phyloP scores from a whole-genome alignment of 2,329 filamentous ascomycete genomes.

The Pseudovirgaria hyperparasitica region DNA sequence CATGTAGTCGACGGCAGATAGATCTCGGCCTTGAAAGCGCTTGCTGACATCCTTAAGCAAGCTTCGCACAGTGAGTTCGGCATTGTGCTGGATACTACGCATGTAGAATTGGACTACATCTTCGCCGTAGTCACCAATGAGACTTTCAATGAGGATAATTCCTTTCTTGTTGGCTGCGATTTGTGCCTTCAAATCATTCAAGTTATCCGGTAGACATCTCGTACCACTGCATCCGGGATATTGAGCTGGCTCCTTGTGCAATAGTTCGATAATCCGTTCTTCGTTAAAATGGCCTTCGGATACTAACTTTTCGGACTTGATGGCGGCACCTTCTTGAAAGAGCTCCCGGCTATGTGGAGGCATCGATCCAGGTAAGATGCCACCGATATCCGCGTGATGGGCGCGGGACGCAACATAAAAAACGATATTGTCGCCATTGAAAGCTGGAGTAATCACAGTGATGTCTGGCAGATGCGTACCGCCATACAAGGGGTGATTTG shows the following conservation, averaged over 20 bases:
- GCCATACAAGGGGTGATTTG: slow-evolving; percentile 74
- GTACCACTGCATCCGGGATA: slow-evolving; percentile 69
- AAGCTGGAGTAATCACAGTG: slow-evolving; percentile 68
- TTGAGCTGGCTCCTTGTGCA: slow-evolving; percentile 61
- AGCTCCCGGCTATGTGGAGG: slow-evolving; percentile 56
- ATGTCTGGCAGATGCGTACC: slow-evolving; percentile 78
- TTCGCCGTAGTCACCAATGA: slow-evolving; percentile 69
- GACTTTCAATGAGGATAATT: slow-evolving; percentile 59
- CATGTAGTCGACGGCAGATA: slow-evolving; percentile 71
- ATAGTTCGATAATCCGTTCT: slow-evolving; percentile 55
- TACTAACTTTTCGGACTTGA: slow-evolving; percentile 54
- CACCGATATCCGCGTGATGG: slow-evolving; percentile 76
- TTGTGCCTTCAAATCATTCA: slow-evolving; percentile 78
- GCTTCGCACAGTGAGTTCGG: slow-evolving; percentile 60
- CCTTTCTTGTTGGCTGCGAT: slow-evolving; percentile 80
- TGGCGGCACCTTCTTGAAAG: slow-evolving; percentile 43
- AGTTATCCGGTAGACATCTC: slow-evolving; percentile 66
- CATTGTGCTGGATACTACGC: slow-evolving; percentile 69
- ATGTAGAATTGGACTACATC: slow-evolving; percentile 73
- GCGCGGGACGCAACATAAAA: slow-evolving; percentile 74
- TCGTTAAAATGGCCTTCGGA: slow-evolving; percentile 69
- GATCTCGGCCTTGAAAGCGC: slow-evolving; percentile 55
- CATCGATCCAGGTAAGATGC: slow-evolving; percentile 73
- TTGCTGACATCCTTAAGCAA: slow-evolving; percentile 60
- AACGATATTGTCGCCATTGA: slow-evolving; percentile 60